Evolutionary conservation across 352 stramenopile species (phyloP).

Genomic region (Phytophthora nicotianae): DNA sequence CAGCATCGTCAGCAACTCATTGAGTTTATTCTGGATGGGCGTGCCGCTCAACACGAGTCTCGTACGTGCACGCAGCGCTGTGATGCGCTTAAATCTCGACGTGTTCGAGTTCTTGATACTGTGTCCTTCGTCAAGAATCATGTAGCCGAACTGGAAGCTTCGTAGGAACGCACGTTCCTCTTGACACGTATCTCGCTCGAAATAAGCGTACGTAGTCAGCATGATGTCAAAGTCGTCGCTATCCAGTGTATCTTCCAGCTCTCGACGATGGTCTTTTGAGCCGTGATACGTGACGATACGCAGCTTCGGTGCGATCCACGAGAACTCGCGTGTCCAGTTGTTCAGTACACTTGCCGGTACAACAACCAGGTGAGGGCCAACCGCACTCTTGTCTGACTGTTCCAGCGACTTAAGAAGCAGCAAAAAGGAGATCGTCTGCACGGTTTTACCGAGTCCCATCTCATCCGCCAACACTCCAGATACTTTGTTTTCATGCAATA

Average conservation of each 20-base stretch:
- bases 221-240: conserved; percentile 81
- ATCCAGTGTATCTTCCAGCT: conserved; percentile 59
- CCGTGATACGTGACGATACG: conserved; percentile 87
- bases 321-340: conserved; percentile 94
- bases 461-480: conserved; percentile 86
- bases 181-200: conserved; percentile 86
- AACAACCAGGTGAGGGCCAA: conserved; percentile 91
- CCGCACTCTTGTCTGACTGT: conserved; percentile 24
- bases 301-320: conserved; percentile 92
- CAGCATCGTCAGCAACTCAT: conserved; percentile 88
- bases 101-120: conserved; percentile 93
- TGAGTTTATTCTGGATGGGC: conserved; percentile 91
- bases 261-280: conserved; percentile 60
- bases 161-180: conserved; percentile 85
- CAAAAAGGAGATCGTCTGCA: conserved; percentile 87
- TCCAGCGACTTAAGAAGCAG: conserved; percentile 60
- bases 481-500: conserved; percentile 80
- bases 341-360: conserved; percentile 92
- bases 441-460: conserved; percentile 95
- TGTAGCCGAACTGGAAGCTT: conserved; percentile 88
- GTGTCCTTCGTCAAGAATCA: conserved; percentile 94
- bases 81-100: conserved; percentile 90
- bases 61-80: conserved; percentile 70
- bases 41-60: conserved; percentile 87
- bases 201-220: conserved; percentile 93